Evolutionary conservation across 2,329 filamentous ascomycete species (phyloP), one percentile per base, ranked within the genome.

Genomic region (Fonsecaea monophora): DNA sequence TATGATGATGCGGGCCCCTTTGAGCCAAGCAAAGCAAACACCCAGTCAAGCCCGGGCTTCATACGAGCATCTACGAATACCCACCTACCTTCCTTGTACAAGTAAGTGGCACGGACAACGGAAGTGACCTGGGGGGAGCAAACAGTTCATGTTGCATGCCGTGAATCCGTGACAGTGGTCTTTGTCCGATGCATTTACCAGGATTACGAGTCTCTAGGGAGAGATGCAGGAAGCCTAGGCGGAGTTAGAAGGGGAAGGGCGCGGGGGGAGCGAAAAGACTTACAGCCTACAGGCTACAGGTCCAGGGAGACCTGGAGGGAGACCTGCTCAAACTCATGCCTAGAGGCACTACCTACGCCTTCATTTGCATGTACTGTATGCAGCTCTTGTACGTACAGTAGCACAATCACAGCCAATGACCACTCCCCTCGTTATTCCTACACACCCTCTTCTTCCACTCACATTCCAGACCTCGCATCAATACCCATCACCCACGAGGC

Each of bases 121-220:
- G 30, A 32, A 32, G 30, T 32, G 30, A 32, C 30, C 30, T 32
- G 30, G 30, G 30, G 30, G 30, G 30, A 15, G 38, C 12, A 15
- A 40, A 67, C 67, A 55, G 67, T 69, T 69, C 67, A 69, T 69
- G 67, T 64, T 60, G 62, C 57, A 67, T 58, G 59, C 60, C 67
- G 67, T 32, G 30, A 32, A 3, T 32, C 30, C 30, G 61, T 25
- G 54, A 53, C 32, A 32, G 42, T 13, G 64, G 40, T 45, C n/a
- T 15, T 45, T 45, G 15, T n/a, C 40, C 40, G 40, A 15, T 8
- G 15, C 12, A 45, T 45, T 45, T 12, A 45, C 40, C n/a, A 45
- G 40, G 40, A 18, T 45, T 6, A 32, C 30, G 21, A 30, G 45
- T 3, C 10, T 7, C 8, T 7, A 21, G 45, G 45, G 25, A 30